phyloP scores from a whole-genome alignment of 2,329 filamentous ascomycete genomes.

The Pseudomassariella vexata region DNA sequence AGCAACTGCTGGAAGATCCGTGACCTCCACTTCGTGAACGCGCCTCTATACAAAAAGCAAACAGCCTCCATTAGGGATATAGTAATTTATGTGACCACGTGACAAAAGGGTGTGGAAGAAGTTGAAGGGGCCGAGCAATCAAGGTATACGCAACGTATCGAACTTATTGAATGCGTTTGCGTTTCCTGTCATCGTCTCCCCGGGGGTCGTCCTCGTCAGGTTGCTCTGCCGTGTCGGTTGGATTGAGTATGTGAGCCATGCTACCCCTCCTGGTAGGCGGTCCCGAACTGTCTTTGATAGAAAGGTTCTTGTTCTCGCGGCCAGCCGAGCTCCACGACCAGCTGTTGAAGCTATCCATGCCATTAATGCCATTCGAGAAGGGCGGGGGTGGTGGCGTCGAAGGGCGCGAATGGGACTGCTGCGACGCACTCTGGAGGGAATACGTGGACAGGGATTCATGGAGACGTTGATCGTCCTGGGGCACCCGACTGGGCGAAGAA shows the following conservation, averaged over 20 bases:
- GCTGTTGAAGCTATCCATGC: constrained; percentile 38
- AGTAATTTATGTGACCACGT: no score
- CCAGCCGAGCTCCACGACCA: constrained; percentile 52
- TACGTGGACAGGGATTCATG: constrained; percentile 53
- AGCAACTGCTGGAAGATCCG: not conserved
- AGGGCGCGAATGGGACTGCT: constrained; percentile 46
- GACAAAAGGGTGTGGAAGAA: constrained; percentile 3
- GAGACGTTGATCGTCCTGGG: constrained; percentile 48
- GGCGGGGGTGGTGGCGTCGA: constrained; percentile 47
- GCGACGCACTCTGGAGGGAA: constrained; percentile 35
- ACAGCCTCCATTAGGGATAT: no score
- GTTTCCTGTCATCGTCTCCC: constrained; percentile 55
- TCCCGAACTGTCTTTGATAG: constrained; percentile 48
- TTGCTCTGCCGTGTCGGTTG: constrained; percentile 49
- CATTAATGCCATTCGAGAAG: constrained; percentile 42
- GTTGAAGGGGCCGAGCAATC: not conserved
- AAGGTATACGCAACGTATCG: not conserved
- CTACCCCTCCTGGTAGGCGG: constrained; percentile 53
- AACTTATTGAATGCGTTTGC: constrained; percentile 49
- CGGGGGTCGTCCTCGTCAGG: constrained; percentile 50
- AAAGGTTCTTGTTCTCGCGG: constrained; percentile 44
- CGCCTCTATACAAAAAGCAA: not conserved
- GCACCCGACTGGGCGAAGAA: constrained; percentile 44
- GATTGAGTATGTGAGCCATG: constrained; percentile 60
- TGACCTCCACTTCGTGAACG: not conserved